Evolutionary conservation across 75 land plant genomes (phyloP), one percentile per base, ranked within the genome.

Genomic region (Gnetum montanum): DNA sequence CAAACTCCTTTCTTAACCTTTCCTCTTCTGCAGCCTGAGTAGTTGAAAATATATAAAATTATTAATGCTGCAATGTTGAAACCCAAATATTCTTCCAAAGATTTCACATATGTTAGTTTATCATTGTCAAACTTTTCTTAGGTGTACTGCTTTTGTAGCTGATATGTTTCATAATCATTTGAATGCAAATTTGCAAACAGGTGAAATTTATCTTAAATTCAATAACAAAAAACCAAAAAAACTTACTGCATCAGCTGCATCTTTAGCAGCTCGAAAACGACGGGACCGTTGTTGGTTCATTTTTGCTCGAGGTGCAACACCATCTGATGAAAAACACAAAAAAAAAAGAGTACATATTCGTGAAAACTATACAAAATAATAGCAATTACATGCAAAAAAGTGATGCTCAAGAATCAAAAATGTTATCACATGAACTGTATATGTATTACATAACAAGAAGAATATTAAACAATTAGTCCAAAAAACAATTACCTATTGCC

Each of bases 231-330:
- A 15, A 41, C 43, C 13, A 41, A 15, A 41, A 15, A 15, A 41
- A 54, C 71, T 8, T 56, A 82, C 85, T 59, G 74, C 82, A 59
- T 78, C 83, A 43, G 78, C 77, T 29, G 85, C 85, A 74, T 82
- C 85, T 71, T 82, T 82, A 0, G 85, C 85, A 31, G 85, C 82
- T 55, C 85, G 72, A 29, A 82, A 82, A 19, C 85, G 69, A 46
- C 85, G 72, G 4, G 85, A 78, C 8, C 85, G 65, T 55, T 82
- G 85, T 54, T 82, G 85, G 30, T 82, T 82, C 85, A 82, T 82
- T 43, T 82, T 82, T 8, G 85, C 85, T 49, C 85, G 49, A 50
- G 85, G 85, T 38, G 85, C 85, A 41, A 82, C 85, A 63, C 85
- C 82, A 78, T 78, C 43, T 41, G 43, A 4, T 15, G 43, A 41